Conservation (phyloP, 805 yeast species). For the Jamesozyma hellenica region DNA sequence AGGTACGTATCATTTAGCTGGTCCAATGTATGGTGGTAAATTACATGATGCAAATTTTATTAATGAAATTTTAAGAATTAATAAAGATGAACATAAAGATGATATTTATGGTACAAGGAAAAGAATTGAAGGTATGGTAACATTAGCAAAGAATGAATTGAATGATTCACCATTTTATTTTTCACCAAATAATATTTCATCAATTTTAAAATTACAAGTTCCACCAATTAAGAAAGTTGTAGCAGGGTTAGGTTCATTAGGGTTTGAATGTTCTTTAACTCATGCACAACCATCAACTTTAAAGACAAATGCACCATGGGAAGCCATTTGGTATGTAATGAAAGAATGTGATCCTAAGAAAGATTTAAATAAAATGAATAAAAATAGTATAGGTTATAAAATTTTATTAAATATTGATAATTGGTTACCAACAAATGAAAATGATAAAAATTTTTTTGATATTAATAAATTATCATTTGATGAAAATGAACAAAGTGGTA, state of each 20-base stretch:
- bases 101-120: conserved; percentile 66
- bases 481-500: conserved; percentile 46
- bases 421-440: conserved; percentile 12
- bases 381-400: conserved; percentile 48
- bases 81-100: conserved; percentile 34
- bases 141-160: conserved; percentile 69
- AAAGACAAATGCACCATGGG: conserved; percentile 87
- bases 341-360: conserved; percentile 46
- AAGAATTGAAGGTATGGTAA: conserved; percentile 86
- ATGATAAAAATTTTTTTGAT: conserved; percentile 10
- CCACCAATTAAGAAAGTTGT: conserved; percentile 65
- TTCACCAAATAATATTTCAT: conserved; percentile 65
- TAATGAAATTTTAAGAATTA: conserved; percentile 47
- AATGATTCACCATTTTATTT: conserved; percentile 65
- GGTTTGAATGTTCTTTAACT: conserved; percentile 72
- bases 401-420: conserved; percentile 35
- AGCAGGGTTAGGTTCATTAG: conserved; percentile 77
- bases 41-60: conserved; percentile 66
- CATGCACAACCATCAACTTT: conserved; percentile 81
- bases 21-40: conserved; percentile 92
- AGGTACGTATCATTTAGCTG: conserved; percentile 63
- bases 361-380: conserved; percentile 33
- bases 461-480: conserved; percentile 40
- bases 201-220: conserved; percentile 69
- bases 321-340: conserved; percentile 61